These are phyloP conservation scores for Fusarium sp. DNA, from an alignment of 2,329 filamentous ascomycete genomes.

Conservation along the genomic window DNA sequence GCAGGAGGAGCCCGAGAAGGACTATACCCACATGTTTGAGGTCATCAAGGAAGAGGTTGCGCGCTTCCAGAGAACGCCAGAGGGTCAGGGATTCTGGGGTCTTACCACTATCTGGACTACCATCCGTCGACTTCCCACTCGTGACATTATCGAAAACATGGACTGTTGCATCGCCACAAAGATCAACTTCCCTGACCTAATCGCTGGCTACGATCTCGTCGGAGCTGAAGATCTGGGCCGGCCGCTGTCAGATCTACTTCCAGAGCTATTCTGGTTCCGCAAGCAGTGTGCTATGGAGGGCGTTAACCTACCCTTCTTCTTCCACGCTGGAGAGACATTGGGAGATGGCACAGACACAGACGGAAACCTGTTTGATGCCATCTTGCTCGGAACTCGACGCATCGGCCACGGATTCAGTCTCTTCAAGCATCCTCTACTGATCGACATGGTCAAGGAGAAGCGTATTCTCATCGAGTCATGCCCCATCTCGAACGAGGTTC, in stretches of 20 bases:
- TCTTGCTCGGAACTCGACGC: conserved; percentile 86
- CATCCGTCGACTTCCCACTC: conserved; percentile 72
- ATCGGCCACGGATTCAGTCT: conserved; percentile 92
- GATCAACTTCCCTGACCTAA: conserved; percentile 79
- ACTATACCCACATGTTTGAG: conserved; percentile 77
- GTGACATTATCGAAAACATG: conserved; percentile 82
- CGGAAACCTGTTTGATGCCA: conserved; percentile 86
- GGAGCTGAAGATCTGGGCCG: conserved; percentile 87
- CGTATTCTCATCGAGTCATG: conserved; percentile 91
- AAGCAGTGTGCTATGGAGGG: conserved; percentile 83
- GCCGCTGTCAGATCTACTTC: conserved; percentile 80
- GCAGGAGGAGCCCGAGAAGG: conserved; percentile 72
- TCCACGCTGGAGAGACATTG: conserved; percentile 91
- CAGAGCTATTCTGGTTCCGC: conserved; percentile 93
- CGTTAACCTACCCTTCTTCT: conserved; percentile 92
- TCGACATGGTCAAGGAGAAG: conserved; percentile 90
- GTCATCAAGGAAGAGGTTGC: conserved; percentile 83
- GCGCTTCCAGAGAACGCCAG: conserved; percentile 77
- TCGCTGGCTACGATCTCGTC: conserved; percentile 90
- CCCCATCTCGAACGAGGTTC: conserved; percentile 89
- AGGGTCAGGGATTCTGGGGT: conserved; percentile 85
- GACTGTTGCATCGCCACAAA: conserved; percentile 88
- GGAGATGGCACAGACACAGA: conserved; percentile 81
- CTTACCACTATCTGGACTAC: conserved; percentile 87
- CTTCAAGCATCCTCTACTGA: conserved; percentile 90